Conservation (phyloP, 169 alveolate species). For the Cryptosporidium meleagridis region DNA sequence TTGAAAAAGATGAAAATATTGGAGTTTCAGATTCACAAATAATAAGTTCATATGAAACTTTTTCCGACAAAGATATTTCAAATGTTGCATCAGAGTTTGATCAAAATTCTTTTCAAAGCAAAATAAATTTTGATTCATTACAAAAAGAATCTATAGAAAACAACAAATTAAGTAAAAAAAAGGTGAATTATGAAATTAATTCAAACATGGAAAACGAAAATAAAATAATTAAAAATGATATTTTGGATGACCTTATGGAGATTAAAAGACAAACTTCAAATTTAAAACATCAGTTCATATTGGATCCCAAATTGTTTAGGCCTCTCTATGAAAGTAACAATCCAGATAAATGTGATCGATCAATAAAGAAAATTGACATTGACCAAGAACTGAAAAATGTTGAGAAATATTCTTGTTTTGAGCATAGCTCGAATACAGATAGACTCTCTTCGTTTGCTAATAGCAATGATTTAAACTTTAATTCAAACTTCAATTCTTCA, state of each 20-base stretch:
- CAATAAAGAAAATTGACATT: neutral
- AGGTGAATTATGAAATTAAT: neutral
- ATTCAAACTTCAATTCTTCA: neutral
- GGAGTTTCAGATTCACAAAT: neutral
- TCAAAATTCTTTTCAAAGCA: neutral
- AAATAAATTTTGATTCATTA: neutral
- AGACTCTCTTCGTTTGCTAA: neutral
- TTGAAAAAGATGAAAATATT: neutral
- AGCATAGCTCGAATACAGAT: neutral
- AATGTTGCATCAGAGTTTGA: neutral
- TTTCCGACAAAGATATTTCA: neutral
- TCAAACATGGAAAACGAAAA: neutral
- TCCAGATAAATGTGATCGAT: neutral
- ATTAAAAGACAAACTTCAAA: slow-evolving; percentile 24
- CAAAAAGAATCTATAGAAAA: neutral
- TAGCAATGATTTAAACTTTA: neutral
- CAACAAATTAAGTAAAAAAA: neutral
- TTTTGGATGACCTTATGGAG: slow-evolving; percentile 11
- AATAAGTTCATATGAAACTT: neutral
- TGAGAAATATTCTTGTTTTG: neutral
- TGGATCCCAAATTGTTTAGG: neutral
- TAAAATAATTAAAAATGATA: neutral
- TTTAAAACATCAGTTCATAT: neutral
- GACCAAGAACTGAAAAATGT: neutral
- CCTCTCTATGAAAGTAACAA: slow-evolving; percentile 12